A percentile compares a stretch with the other conserved stretches of the same genome.
phyloP scores from a whole-genome alignment of 2,329 filamentous ascomycete species.

The Lachnellula hyalina region DNA sequence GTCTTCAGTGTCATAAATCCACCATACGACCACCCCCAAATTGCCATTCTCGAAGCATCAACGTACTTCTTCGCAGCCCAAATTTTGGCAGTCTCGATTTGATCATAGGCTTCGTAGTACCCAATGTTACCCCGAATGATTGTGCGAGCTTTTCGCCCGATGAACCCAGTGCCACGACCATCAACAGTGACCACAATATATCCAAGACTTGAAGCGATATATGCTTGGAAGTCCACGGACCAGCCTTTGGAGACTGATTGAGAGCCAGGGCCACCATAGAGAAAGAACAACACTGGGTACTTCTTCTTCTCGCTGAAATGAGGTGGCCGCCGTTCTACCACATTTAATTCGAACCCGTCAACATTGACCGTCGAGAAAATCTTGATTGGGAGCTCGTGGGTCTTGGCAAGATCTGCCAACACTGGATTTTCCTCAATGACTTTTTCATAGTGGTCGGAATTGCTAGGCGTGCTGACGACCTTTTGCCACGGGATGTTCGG shows the following conservation, averaged over 20 bases:
- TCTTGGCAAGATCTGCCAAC: constrained; percentile 63
- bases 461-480: constrained; percentile 76
- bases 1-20: constrained; percentile 95
- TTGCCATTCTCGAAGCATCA: constrained; percentile 74
- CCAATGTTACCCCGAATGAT: constrained; percentile 80
- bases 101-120: constrained; percentile 78
- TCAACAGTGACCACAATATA: constrained; percentile 96
- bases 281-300: constrained; percentile 91
- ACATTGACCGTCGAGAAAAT: constrained; percentile 82
- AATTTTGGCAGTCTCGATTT: constrained; percentile 82
- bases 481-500: constrained; percentile 88
- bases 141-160: constrained; percentile 77
- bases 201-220: constrained; percentile 76
- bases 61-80: constrained; percentile 81
- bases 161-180: constrained; percentile 85
- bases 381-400: constrained; percentile 76
- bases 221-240: constrained; percentile 82
- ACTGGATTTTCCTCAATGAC: constrained; percentile 72
- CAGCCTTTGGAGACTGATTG: constrained; percentile 81
- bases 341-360: constrained; percentile 66
- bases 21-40: constrained; percentile 98
- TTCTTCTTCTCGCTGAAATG: constrained; percentile 79
- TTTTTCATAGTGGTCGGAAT: constrained; percentile 57
- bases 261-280: constrained; percentile 93
- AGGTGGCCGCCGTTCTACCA: constrained; percentile 81